Conservation (phyloP, 768 basidiomycete genomes). For the Tricholoma sp. region DNA sequence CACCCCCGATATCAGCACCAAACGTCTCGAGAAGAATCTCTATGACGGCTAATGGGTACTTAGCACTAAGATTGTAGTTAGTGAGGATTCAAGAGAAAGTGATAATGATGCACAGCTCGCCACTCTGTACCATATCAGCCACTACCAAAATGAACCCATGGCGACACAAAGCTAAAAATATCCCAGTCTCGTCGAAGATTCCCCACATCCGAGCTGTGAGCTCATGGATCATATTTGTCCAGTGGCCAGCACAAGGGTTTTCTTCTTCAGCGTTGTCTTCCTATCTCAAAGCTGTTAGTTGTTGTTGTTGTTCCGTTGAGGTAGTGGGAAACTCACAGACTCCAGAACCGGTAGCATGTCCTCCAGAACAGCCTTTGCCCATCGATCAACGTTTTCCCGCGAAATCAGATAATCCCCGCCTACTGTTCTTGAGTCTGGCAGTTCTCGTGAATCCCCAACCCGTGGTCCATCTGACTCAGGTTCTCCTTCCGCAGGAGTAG, state of each 20-base stretch:
- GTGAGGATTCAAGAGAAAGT: neutral
- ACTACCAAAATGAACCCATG: no score
- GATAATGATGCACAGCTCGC: neutral
- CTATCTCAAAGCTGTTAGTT: no score
- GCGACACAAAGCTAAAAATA: slow-evolving; percentile 20
- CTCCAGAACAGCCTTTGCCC: neutral
- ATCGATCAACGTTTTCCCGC: neutral
- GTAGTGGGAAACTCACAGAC: no score
- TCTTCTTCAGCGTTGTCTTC: no score
- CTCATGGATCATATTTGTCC: neutral
- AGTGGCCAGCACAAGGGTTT: no score
- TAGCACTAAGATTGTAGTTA: slow-evolving; percentile 13
- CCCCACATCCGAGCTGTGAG: slow-evolving; percentile 13
- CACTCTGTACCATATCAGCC: no score
- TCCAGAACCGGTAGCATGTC: neutral
- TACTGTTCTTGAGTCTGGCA: neutral
- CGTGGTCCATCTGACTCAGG: neutral
- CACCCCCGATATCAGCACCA: neutral
- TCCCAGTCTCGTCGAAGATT: slow-evolving; percentile 23
- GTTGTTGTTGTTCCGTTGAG: no score
- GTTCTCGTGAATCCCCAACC: neutral
- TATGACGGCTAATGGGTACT: slow-evolving; percentile 21
- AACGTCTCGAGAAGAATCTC: slow-evolving; percentile 7
- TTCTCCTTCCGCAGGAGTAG: neutral
- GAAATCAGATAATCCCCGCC: neutral